phyloP scores from a whole-genome alignment of 2,329 filamentous ascomycete genomes.

The Seiridium unicorne region DNA sequence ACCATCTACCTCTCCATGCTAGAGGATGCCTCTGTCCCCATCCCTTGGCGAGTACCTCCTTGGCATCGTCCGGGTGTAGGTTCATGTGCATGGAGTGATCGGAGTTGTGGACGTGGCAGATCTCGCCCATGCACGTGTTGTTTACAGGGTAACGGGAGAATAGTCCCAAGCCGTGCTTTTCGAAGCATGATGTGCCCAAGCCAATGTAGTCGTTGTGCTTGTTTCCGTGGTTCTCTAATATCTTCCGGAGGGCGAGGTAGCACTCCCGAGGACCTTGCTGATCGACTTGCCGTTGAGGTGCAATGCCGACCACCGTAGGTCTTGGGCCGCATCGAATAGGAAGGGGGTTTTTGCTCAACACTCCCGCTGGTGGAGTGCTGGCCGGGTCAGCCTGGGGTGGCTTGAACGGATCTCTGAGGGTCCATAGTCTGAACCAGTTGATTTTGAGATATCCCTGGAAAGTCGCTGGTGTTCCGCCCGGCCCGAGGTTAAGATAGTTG shows the following conservation, averaged over 20 bases:
- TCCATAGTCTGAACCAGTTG: constrained; percentile 69
- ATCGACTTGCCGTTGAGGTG: constrained; percentile 27
- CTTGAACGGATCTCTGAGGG: constrained; percentile 66
- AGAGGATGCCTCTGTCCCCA: constrained; percentile 76
- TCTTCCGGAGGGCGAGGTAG: constrained; percentile 52
- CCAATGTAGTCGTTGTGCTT: constrained; percentile 47
- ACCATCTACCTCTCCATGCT: constrained; percentile 64
- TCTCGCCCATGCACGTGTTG: constrained; percentile 74
- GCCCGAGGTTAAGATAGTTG: constrained; percentile 74
- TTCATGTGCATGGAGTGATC: constrained; percentile 79
- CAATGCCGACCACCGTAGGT: constrained; percentile 12
- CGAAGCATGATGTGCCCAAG: constrained; percentile 71
- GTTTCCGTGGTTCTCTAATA: constrained; percentile 50
- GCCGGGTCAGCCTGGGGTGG: constrained; percentile 52
- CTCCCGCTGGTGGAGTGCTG: constrained; percentile 54
- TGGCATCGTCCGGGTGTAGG: constrained; percentile 76
- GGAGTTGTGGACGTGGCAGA: constrained; percentile 75
- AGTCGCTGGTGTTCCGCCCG: constrained; percentile 76
- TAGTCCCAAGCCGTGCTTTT: constrained; percentile 77
- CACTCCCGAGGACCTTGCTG: constrained; percentile 57
- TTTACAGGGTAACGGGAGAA: constrained; percentile 67
- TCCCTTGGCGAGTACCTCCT: constrained; percentile 67
- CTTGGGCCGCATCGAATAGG: constrained; percentile 62
- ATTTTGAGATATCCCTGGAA: constrained; percentile 71
- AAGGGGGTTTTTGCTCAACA: constrained; percentile 52